phyloP scores from a whole-genome alignment of 371 early-diverging fungal genomes.

The Mortierella sp. region DNA sequence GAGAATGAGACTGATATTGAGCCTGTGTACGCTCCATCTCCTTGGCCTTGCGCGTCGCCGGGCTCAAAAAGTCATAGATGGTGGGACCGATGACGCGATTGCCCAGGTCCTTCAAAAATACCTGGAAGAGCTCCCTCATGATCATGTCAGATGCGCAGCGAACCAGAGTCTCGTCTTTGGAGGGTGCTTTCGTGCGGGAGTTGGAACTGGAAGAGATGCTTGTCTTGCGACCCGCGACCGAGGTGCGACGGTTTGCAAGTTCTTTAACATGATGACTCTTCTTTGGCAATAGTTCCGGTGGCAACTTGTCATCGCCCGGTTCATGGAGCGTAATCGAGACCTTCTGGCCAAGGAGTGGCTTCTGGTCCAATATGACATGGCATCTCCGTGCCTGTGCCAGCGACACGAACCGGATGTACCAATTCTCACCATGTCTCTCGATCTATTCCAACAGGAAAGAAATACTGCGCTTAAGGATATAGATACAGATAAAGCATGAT shows the following conservation, averaged over 20 bases:
- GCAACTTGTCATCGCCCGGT: constrained; percentile 52
- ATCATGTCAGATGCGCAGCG: constrained; percentile 59
- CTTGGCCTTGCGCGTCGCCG: constrained; percentile 37
- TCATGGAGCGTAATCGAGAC: constrained; percentile 58
- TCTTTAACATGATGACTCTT: constrained; percentile 28
- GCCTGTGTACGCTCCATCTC: constrained; percentile 19
- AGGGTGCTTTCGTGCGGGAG: constrained; percentile 24
- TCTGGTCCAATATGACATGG: constrained; percentile 58
- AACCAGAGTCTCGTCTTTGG: constrained; percentile 45
- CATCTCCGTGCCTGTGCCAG: constrained; percentile 62
- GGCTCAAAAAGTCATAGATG: constrained; percentile 65
- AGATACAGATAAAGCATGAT: constrained; percentile 24
- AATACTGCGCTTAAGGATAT: background rate
- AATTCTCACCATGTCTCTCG: constrained; percentile 67
- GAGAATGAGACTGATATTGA: background rate
- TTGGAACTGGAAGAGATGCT: constrained; percentile 5
- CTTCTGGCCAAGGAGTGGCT: constrained; percentile 59
- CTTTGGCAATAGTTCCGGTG: constrained; percentile 37
- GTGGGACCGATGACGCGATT: constrained; percentile 66
- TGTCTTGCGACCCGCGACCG: constrained; percentile 25
- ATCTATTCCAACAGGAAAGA: constrained; percentile 40
- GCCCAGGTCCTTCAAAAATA: constrained; percentile 70
- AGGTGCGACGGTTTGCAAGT: constrained; percentile 30
- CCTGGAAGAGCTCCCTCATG: constrained; percentile 63
- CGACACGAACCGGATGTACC: constrained; percentile 70